Evolutionary conservation across 2,329 filamentous ascomycete genomes (phyloP).

Genomic region (Verticillium nubilum): DNA sequence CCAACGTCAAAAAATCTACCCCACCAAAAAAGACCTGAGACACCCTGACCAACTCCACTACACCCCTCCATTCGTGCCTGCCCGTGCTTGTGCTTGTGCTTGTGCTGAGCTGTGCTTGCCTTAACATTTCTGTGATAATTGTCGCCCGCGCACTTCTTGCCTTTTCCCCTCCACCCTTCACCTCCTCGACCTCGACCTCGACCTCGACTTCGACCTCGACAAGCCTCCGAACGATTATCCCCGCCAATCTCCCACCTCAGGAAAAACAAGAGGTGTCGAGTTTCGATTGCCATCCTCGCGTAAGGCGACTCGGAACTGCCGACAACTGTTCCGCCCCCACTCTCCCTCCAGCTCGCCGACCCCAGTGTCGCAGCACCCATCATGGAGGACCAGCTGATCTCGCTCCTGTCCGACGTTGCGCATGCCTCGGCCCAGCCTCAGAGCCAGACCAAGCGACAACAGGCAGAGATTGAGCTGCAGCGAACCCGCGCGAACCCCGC

Average conservation of each 20-base stretch:
- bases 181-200: not conserved
- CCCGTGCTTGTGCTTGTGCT: not conserved
- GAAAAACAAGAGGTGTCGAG: not conserved
- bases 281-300: not conserved
- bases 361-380: conserved; percentile 17
- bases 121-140: not conserved
- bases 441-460: conserved; percentile 70
- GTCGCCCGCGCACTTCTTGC: not conserved
- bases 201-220: conserved; percentile 4
- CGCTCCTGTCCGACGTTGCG: conserved; percentile 51
- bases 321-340: not conserved
- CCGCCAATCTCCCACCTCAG: conserved; percentile 14
- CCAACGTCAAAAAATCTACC: not conserved
- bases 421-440: conserved; percentile 72
- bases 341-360: conserved; percentile 1
- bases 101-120: not conserved
- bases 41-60: not conserved
- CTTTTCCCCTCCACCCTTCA: not conserved
- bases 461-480: conserved; percentile 79
- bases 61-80: not conserved
- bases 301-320: not conserved
- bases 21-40: not conserved
- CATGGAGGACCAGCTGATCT: conserved; percentile 92
- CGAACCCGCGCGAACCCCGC: conserved; percentile 62
- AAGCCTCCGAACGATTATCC: not conserved